phyloP scores from a whole-genome alignment of 106 monocot genomes.

The Dioscorea alata region DNA sequence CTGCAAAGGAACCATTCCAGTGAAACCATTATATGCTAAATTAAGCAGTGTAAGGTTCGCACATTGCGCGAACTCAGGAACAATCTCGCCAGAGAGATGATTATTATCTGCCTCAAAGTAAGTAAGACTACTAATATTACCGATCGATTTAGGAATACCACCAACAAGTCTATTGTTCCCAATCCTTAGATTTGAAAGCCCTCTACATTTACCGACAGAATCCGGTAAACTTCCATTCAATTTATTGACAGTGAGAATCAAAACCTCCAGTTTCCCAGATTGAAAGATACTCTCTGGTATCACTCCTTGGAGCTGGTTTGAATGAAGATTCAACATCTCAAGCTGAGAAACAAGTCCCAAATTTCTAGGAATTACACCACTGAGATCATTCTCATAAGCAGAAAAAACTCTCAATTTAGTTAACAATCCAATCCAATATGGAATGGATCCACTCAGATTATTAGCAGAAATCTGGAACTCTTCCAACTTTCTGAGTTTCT shows the following conservation, averaged over 20 bases:
- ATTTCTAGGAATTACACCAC: slow-evolving; percentile 50
- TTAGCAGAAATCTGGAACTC: slow-evolving; percentile 82
- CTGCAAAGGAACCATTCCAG: slow-evolving; percentile 45
- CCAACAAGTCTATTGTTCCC: slow-evolving; percentile 63
- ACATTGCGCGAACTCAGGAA: slow-evolving; percentile 54
- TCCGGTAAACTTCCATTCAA: slow-evolving; percentile 53
- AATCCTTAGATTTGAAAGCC: slow-evolving; percentile 63
- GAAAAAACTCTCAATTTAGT: slow-evolving; percentile 50
- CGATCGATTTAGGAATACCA: slow-evolving; percentile 43
- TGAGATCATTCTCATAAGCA: slow-evolving; percentile 61
- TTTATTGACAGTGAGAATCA: slow-evolving; percentile 62
- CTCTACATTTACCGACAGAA: slow-evolving; percentile 39
- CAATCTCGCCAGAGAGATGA: slow-evolving; percentile 51
- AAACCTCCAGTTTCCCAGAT: slow-evolving; percentile 49
- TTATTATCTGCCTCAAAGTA: slow-evolving; percentile 78
- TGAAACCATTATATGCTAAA: slow-evolving; percentile 50
- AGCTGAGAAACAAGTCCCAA: slow-evolving; percentile 52
- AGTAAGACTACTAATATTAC: slow-evolving; percentile 53
- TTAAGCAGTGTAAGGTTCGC: slow-evolving; percentile 74
- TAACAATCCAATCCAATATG: slow-evolving; percentile 43
- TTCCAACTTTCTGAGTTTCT: slow-evolving; percentile 31
- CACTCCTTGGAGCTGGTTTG: slow-evolving; percentile 63
- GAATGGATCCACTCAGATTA: slow-evolving; percentile 47
- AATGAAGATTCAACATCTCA: slow-evolving; percentile 72
- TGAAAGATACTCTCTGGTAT: slow-evolving; percentile 70